These are phyloP conservation scores for Magnaporthales sp. DNA, from an alignment of 2,329 filamentous ascomycete genomes.

Conservation along the genomic window DNA sequence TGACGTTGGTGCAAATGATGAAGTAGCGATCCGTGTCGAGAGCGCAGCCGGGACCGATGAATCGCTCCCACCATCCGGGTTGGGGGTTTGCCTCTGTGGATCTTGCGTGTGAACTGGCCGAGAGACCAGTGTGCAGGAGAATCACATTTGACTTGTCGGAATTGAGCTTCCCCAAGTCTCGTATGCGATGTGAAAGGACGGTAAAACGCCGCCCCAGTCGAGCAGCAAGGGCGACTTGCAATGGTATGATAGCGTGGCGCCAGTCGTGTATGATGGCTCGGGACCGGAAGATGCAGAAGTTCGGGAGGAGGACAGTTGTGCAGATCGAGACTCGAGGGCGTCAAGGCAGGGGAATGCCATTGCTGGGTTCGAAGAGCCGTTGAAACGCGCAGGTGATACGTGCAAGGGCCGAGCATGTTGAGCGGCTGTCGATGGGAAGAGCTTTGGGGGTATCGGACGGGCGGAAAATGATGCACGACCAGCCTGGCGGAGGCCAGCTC, in stretches of 20 bases:
- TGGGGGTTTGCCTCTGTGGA: conserved; percentile 81
- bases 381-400: conserved; percentile 14
- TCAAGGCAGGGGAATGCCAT: conserved; percentile 89
- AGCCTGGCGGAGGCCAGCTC: neutral
- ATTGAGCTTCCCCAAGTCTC: conserved; percentile 88
- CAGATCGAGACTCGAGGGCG: conserved; percentile 69
- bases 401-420: conserved; percentile 12
- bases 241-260: conserved; percentile 70
- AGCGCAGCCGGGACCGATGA: conserved; percentile 80
- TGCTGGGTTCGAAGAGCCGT: conserved; percentile 64
- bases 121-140: conserved; percentile 85
- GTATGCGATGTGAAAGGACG: conserved; percentile 83
- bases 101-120: conserved; percentile 93
- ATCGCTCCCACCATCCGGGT: conserved; percentile 98
- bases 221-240: conserved; percentile 68
- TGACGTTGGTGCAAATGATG: conserved; percentile 91
- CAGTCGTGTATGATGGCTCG: conserved; percentile 89
- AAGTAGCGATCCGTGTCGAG: conserved; percentile 89
- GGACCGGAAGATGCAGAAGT: conserved; percentile 64
- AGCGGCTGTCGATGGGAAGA: neutral
- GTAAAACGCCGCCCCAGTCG: conserved; percentile 92
- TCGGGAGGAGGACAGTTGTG: conserved; percentile 41
- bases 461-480: neutral
- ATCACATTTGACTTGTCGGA: conserved; percentile 78
- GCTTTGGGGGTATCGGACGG: neutral